Evolutionary conservation across 257 asterid species (phyloP), one percentile per base, ranked within the genome.

Genomic region (Solanum microdontum): DNA sequence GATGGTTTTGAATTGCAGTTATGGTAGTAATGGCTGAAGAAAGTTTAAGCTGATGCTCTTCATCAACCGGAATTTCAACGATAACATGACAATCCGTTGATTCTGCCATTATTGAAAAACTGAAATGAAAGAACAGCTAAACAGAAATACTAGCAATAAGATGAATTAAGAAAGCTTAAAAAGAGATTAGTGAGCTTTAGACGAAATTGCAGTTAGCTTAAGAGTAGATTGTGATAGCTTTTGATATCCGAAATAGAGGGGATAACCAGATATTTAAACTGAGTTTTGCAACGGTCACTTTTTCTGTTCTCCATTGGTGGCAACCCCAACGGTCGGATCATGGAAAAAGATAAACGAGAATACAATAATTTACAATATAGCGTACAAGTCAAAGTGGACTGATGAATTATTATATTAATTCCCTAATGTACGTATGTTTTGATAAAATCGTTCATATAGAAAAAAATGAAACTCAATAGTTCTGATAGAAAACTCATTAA

Each of bases 51-150:
- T 88, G 94, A 90, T 94, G 96, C 92, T 93, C 98, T 77, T 89
- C 93, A 76, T 93, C 95, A 1, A 94, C 94, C 0, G 97, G 94
- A 88, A 97, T 97, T 75, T 91, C 98, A 23, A 97, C 96, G 6
- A 94, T 66, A 89, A 95, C 88, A 91, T 94, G 98, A 58, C 95
- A 87, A 77, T 92, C 92, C 86, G 92, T 94, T 21, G 84, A 73
- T 91, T 93, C 95, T 58, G 94, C 97, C 98, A 94, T 95, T 84
- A 88, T 66, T 84, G 14, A 0, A 37, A 43, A 45, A 70, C 11
- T 14, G 5, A 34, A 36, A 80, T 43, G 37, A 45, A 45, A 34
- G 7, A 32, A 77, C 14, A 77, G 36, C 55, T 8, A 5, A 68
- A n/a, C 32, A 23, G 33, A 64, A 68, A 30, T 30, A 77, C 21